Conservation (phyloP, 768 basidiomycete genomes). For the Suillus spraguei region DNA sequence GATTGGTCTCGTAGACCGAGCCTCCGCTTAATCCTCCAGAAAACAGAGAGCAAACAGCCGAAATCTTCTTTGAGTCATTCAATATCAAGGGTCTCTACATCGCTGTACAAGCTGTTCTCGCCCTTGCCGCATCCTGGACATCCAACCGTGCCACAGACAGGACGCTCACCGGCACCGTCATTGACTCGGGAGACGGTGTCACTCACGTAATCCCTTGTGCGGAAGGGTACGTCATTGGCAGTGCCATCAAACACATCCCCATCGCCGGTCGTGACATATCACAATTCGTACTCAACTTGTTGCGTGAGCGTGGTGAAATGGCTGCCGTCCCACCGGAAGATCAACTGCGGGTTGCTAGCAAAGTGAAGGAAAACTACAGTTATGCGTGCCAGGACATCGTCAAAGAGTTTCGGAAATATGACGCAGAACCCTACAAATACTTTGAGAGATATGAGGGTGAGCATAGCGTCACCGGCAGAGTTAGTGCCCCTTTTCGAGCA, state of each 20-base stretch:
- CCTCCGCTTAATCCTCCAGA: conserved; percentile 98
- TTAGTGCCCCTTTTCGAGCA: conserved; percentile 37
- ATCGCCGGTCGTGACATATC: conserved; percentile 98
- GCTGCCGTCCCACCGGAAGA: conserved; percentile 92
- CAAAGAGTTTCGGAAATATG: conserved; percentile 98
- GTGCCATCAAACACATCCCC: conserved; percentile 98
- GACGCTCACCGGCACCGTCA: conserved; percentile 94
- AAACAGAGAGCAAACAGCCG: conserved; percentile 98
- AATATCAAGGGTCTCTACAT: conserved; percentile 99
- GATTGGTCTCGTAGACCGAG: conserved; percentile 72
- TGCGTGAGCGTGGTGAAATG: conserved; percentile 95
- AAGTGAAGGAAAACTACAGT: conserved; percentile 97
- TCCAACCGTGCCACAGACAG: conserved; percentile 88
- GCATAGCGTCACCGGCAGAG: conserved; percentile 89
- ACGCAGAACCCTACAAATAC: conserved; percentile 92
- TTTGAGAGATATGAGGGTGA: conserved; percentile 95
- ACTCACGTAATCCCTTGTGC: conserved; percentile 97
- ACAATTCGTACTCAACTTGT: conserved; percentile 92
- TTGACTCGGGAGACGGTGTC: conserved; percentile 99
- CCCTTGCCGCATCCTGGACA: conserved; percentile 97
- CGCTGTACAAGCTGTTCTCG: conserved; percentile 97
- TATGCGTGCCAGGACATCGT: conserved; percentile 99
- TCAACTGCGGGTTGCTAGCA: conserved; percentile 86
- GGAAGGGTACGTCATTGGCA: conserved; percentile 98
- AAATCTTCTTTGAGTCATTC: conserved; percentile 99